phyloP scores from a whole-genome alignment of 805 yeast species.

The Zygoascus flipseniorum region DNA sequence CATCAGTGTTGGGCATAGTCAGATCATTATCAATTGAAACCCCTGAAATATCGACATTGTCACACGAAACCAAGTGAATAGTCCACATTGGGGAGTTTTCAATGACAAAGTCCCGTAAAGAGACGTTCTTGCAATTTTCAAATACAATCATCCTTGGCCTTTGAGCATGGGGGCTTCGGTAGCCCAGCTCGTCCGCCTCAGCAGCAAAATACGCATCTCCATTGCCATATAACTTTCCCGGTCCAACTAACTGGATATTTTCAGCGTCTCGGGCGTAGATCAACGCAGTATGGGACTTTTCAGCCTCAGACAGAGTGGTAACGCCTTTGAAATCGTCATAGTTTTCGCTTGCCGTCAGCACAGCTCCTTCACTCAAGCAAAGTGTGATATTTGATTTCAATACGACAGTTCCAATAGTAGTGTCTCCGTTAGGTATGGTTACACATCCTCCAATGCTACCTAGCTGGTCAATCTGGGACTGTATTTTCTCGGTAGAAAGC shows the following conservation, averaged over 20 bases:
- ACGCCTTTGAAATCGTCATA: not conserved
- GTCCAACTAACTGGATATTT: not conserved
- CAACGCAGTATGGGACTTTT: constrained; percentile 1
- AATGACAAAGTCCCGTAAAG: not conserved
- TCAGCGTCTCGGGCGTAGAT: not conserved
- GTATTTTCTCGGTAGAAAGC: not conserved
- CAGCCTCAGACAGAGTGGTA: constrained; percentile 3
- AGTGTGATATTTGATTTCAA: constrained; percentile 1
- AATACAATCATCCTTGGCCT: constrained; percentile 6
- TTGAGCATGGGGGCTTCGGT: not conserved
- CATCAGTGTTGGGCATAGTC: constrained; percentile 3
- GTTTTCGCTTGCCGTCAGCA: not conserved
- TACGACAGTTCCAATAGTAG: constrained; percentile 4
- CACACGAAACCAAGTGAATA: constrained; percentile 2
- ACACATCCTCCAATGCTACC: not conserved
- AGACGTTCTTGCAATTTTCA: constrained; percentile 1
- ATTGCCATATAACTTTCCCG: not conserved
- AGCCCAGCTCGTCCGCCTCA: constrained; percentile 3
- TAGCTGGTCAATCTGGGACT: not conserved
- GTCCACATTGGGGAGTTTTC: constrained; percentile 6
- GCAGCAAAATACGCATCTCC: constrained; percentile 1
- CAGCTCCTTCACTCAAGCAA: not conserved
- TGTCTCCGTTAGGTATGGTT: not conserved
- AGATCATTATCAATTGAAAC: constrained; percentile 1
- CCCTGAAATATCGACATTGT: not conserved